Evolutionary conservation across 2,329 filamentous ascomycete genomes (phyloP).

Genomic region (Cercospora zeina): DNA sequence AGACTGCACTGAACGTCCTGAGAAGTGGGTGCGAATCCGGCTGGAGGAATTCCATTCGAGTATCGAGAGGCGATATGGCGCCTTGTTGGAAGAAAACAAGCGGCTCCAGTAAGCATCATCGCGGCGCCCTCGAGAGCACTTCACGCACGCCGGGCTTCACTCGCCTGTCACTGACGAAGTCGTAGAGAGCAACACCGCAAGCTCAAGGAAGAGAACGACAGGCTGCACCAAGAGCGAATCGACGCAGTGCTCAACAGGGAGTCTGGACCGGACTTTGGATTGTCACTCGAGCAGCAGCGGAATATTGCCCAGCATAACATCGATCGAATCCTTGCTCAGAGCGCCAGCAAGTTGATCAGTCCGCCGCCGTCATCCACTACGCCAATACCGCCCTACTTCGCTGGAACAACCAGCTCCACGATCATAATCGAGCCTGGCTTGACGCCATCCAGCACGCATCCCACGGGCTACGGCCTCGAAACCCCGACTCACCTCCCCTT

Average conservation of each 20-base stretch:
- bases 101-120: not conserved
- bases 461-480: not conserved
- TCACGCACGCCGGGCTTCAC: not conserved
- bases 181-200: not conserved
- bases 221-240: not conserved
- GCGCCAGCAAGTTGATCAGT: not conserved
- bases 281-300: constrained; percentile 3
- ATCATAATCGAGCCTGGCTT: not conserved
- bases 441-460: not conserved
- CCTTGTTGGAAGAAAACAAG: not conserved
- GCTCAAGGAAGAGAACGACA: not conserved
- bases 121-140: not conserved
- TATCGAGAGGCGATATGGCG: not conserved
- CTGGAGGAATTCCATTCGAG: not conserved
- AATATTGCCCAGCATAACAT: not conserved
- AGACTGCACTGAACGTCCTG: not conserved
- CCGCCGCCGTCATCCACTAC: not conserved
- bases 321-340: not conserved
- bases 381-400: not conserved
- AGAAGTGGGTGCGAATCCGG: not conserved
- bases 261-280: not conserved
- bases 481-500: not conserved
- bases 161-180: not conserved
- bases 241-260: not conserved
- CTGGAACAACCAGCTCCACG: not conserved